Evolutionary conservation across 2,329 filamentous ascomycete species (phyloP), one percentile per base, ranked within the genome.

Genomic region (Microsporum canis): DNA sequence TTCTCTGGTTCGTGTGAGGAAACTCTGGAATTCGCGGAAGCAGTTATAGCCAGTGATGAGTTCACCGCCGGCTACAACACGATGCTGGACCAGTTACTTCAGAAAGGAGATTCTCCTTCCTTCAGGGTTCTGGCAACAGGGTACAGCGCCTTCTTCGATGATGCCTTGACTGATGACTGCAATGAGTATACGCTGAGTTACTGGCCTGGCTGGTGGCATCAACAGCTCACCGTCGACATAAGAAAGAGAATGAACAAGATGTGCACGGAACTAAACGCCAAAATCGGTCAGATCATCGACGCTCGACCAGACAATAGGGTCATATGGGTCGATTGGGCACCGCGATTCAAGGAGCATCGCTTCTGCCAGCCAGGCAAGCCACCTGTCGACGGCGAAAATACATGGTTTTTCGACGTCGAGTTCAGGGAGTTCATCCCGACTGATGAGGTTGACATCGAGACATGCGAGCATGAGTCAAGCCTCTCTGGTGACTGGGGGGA

Each of bases 381-480:
- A n/a, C 33, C 60, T 6, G 41, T 38, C 23, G 53, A 62, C 23
- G 31, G 51, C 2, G 49, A 61, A 3, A 64, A 65, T 27, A 69
- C 68, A 23, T 71, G 69, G 69, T 70, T 71, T 58, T 70, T 68
- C 64, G 66, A 68, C 57, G 59, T 66, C 4, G 38, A 43, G n/a
- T 66, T 62, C 62, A 62, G 53, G 17, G 60, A 14, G 29, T 62
- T 6, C 41, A 62, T 57, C 10, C 45, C 45, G 58, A 29, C 29
- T 61, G 57, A 49, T 6, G 38, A 17, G 5, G 38, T 64, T 38
- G 60, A 65, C 33, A 5, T 47, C 14, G 51, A 60, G 38, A 58
- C 51, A 5, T 63, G 62, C 31, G 56, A 60, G 39, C n/a, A 47
- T 7, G 41, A 57, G 7, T 33, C 58, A n/a, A 33, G 17, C 23